Percentiles rank a stretch among this genome's conserved stretches.
These are phyloP conservation scores for Obelidium mucronatum DNA, from an alignment of 192 early-diverging fungal species.

Conservation along the genomic window DNA sequence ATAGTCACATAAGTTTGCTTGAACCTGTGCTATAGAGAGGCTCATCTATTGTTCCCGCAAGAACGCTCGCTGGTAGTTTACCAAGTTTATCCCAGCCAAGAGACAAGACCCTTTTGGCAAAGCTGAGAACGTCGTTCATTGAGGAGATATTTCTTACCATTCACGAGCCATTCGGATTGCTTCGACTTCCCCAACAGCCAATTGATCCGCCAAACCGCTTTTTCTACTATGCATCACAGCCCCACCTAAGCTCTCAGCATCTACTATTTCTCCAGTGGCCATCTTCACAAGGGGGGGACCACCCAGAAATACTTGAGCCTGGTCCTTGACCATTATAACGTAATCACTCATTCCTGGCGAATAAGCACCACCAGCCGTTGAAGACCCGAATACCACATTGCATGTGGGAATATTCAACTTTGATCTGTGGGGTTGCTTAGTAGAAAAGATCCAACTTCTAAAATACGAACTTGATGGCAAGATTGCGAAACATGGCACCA, in stretches of 20 bases:
- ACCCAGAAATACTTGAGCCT: constrained; percentile 73
- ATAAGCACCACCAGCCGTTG: constrained; percentile 74
- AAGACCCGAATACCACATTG: constrained; percentile 71
- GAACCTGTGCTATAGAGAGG: constrained; percentile 1
- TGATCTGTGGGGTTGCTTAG: constrained; percentile 49
- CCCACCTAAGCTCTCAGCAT: constrained; percentile 70
- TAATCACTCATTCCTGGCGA: constrained; percentile 72
- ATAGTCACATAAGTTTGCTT: not conserved
- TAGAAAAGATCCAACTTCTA: too few relatives aligned
- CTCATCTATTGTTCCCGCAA: constrained; percentile 51
- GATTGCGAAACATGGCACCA: constrained; percentile 66
- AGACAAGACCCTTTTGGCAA: constrained; percentile 6
- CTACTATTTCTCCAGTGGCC: constrained; percentile 72
- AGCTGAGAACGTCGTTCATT: too few relatives aligned
- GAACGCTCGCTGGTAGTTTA: constrained; percentile 52
- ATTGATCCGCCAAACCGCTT: constrained; percentile 68
- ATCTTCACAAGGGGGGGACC: constrained; percentile 73
- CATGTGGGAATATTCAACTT: constrained; percentile 67
- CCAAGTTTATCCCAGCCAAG: constrained; percentile 59
- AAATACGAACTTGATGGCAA: constrained; percentile 53
- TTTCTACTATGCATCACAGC: constrained; percentile 75
- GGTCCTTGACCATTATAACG: constrained; percentile 71
- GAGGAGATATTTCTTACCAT: constrained; percentile 56
- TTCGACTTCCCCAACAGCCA: constrained; percentile 67
- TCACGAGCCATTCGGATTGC: constrained; percentile 72